Evolutionary conservation across 2,329 filamentous ascomycete genomes (phyloP).

Genomic region (Xylariaceae sp.): DNA sequence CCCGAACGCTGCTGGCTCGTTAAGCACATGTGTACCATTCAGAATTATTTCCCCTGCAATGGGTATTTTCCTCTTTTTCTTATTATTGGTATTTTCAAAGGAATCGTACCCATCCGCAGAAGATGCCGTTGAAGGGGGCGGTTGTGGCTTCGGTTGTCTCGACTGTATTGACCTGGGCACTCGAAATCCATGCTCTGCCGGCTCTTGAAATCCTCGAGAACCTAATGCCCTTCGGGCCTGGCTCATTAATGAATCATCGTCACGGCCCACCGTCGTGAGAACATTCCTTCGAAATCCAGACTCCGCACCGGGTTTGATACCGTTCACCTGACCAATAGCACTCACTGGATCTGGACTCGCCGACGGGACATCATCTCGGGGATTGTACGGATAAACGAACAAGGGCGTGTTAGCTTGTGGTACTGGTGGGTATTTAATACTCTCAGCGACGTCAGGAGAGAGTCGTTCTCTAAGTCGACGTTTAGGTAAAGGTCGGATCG

Average conservation of each 20-base stretch:
- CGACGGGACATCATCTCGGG: slow-evolving; percentile 45
- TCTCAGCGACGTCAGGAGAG: slow-evolving; percentile 75
- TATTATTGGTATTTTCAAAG: slow-evolving; percentile 98
- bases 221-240: slow-evolving; percentile 33
- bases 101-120: slow-evolving; percentile 88
- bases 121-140: slow-evolving; percentile 62
- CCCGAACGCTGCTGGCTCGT: slow-evolving; percentile 33
- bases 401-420: slow-evolving; percentile 66
- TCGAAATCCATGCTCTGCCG: slow-evolving; percentile 39
- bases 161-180: slow-evolving; percentile 41
- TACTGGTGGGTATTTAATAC: slow-evolving; percentile 75
- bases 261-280: slow-evolving; percentile 22
- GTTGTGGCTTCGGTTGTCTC: slow-evolving; percentile 45
- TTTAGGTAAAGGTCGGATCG: slow-evolving; percentile 88
- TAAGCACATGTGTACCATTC: slow-evolving; percentile 38
- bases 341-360: slow-evolving; percentile 25
- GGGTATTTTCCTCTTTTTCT: slow-evolving; percentile 98
- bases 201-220: slow-evolving; percentile 44
- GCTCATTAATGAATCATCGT: slow-evolving; percentile 23
- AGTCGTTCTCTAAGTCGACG: slow-evolving; percentile 82
- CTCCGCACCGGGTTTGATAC: slow-evolving; percentile 34
- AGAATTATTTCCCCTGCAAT: slow-evolving; percentile 67
- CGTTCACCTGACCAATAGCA: slow-evolving; percentile 29
- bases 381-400: slow-evolving; percentile 66
- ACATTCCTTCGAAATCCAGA: slow-evolving; percentile 31